Conservation (phyloP, 2,329 filamentous ascomycete genomes). For the Aspergillus pseudoglaucus region DNA sequence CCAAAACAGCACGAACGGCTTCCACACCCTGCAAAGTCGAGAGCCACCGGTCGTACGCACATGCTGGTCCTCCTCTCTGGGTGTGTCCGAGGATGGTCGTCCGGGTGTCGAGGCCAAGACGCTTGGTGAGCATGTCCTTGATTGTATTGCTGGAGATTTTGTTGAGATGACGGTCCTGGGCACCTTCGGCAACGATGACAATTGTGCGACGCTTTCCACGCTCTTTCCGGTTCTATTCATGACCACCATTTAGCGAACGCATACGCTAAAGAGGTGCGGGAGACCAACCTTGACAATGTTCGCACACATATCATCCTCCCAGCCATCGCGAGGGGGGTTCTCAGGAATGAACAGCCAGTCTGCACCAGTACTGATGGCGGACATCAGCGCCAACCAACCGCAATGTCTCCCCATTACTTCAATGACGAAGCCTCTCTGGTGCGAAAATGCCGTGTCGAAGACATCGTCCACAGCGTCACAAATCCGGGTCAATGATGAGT, state of each 20-base stretch:
- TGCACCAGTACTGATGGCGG: conserved; percentile 87
- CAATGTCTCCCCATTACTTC: conserved; percentile 99
- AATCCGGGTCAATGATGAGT: conserved; percentile 85
- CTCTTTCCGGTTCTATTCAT: conserved; percentile 61
- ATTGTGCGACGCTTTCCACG: conserved; percentile 96
- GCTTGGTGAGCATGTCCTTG: conserved; percentile 77
- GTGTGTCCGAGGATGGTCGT: conserved; percentile 95
- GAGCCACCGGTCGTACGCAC: conserved; percentile 90
- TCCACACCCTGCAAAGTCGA: conserved; percentile 90
- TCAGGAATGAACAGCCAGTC: conserved; percentile 98
- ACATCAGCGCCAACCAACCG: conserved; percentile 94
- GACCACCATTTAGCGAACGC: not conserved
- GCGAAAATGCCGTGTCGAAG: conserved; percentile 89
- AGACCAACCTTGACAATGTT: conserved; percentile 62
- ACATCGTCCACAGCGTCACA: conserved; percentile 93
- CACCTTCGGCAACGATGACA: conserved; percentile 94
- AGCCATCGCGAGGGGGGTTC: conserved; percentile 78
- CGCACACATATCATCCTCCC: conserved; percentile 79
- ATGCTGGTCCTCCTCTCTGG: conserved; percentile 88
- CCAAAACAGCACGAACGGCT: conserved; percentile 83
- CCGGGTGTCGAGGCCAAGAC: conserved; percentile 79
- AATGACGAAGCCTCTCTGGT: conserved; percentile 93
- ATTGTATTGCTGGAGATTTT: conserved; percentile 77
- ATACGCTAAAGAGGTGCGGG: not conserved
- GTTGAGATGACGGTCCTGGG: conserved; percentile 73